Conservation (phyloP, 2,329 filamentous ascomycete genomes). For the Mycosphaerelloides madeirae region DNA sequence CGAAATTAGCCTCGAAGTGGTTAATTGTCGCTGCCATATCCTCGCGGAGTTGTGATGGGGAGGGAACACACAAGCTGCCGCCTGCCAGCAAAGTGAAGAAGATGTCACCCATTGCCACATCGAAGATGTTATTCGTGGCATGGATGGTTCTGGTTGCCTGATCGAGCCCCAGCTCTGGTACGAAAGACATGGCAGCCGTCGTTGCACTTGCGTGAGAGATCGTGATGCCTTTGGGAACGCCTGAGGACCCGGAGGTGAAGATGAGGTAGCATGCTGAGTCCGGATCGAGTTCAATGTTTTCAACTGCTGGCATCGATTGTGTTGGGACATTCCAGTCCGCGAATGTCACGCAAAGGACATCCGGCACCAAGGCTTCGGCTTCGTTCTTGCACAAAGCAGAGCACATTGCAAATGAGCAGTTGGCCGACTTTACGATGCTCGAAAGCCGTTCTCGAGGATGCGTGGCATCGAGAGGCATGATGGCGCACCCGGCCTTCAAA, state of each 20-base stretch:
- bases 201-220: not conserved
- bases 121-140: slow-evolving; percentile 19
- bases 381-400: not conserved
- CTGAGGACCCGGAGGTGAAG: not conserved
- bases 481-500: slow-evolving; percentile 29
- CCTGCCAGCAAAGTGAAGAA: slow-evolving; percentile 13
- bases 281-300: not conserved
- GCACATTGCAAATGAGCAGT: not conserved
- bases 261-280: not conserved
- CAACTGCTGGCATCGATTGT: not conserved
- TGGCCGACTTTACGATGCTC: slow-evolving; percentile 21
- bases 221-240: not conserved
- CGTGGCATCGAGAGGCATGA: slow-evolving; percentile 25
- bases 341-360: not conserved
- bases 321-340: not conserved
- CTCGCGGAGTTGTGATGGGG: slow-evolving; percentile 14
- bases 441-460: slow-evolving; percentile 23
- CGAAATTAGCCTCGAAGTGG: not conserved
- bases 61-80: slow-evolving; percentile 21
- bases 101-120: slow-evolving; percentile 9
- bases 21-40: slow-evolving; percentile 11
- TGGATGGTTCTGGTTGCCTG: slow-evolving; percentile 12
- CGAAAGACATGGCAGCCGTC: too few relatives aligned
- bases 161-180: too few relatives aligned
- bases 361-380: not conserved